Base-by-base conservation (phyloP, 2,329 filamentous ascomycete species). In the Phialemoniopsis sp. region DNA sequence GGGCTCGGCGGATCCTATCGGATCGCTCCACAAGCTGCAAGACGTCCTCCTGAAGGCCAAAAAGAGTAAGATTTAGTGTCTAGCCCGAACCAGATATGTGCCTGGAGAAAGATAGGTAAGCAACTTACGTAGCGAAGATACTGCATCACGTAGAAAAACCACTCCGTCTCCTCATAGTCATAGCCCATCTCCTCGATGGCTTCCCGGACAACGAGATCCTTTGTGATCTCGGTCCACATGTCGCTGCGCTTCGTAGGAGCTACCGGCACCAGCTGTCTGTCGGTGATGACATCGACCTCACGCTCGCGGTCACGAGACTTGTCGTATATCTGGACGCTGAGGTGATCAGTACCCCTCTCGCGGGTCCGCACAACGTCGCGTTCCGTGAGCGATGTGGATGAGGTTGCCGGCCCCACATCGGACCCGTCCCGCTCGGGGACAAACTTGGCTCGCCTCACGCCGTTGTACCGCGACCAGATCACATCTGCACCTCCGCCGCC, bases 191-290 rank as follows among this genome's bases (percentile, higher is more conserved):
- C 73, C 50, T 95, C 84, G 47, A 97, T 87, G 14, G 93, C 93
- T 58, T 96, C 89, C 38, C 85, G 81, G 42, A 84, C 73, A 13
- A 97, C 88, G 29, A 97, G 66, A 50, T 95, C 90, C 65, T 95
- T 95, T 34, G 91, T 95, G 51, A 98, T 89, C 64, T 97, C 93
- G 0, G 93, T 98, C 91, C 91, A 97, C 69, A 95, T 87, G 43
- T 85, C 80, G 40, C 77, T 74, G 26, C 74, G 66, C 37, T 71
- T 72, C 16, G 68, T 60, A 13, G 59, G 58, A 7, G 59, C 56
- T 17, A 53, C 53, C 13, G 63, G 54, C 39, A 53, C 63, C 41
- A 48, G 58, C 36, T 45, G 60, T 45, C 66, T 66, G 45, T 83
- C 79, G 14, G 67, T 70, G 17, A 72, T 67, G 21, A 80, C 65